Percentiles rank a stretch among this genome's conserved stretches.
These are phyloP conservation scores for Fusarium phyllophilum DNA, from an alignment of 2,329 filamentous ascomycete species.

Conservation along the genomic window DNA sequence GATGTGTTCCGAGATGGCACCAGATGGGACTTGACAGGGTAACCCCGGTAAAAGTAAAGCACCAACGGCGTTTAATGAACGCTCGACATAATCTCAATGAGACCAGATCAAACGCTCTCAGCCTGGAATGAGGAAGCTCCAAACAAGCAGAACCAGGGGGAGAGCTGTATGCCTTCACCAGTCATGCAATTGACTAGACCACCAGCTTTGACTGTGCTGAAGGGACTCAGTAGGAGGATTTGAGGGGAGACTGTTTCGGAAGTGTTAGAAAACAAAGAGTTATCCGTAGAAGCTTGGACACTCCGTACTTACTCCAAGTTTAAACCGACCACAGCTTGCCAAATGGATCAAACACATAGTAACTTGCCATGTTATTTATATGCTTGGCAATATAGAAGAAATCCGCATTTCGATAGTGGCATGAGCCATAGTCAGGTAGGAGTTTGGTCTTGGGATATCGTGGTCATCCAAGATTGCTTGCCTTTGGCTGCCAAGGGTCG, in stretches of 20 bases:
- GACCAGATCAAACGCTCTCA: slow-evolving; percentile 8
- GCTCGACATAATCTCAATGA: not conserved
- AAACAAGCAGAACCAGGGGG: not conserved
- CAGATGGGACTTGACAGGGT: slow-evolving; percentile 30
- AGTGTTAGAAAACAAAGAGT: not conserved
- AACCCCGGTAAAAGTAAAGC: slow-evolving; percentile 24
- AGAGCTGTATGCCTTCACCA: not conserved
- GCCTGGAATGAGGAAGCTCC: not conserved
- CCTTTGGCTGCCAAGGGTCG: slow-evolving; percentile 7
- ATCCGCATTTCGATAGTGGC: not conserved
- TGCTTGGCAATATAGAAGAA: not conserved
- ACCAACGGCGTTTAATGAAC: slow-evolving; percentile 1
- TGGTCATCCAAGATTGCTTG: slow-evolving; percentile 1
- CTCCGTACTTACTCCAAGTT: not conserved
- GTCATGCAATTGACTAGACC: not conserved
- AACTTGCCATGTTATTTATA: not conserved
- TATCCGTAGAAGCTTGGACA: not conserved
- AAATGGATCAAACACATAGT: not conserved
- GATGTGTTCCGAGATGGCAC: slow-evolving; percentile 32
- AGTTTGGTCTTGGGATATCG: not conserved
- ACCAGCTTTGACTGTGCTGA: not conserved
- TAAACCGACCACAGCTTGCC: not conserved
- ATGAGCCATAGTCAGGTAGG: not conserved
- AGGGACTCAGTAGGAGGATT: not conserved
- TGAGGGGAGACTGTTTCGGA: not conserved